These are phyloP conservation scores for Zelonia costaricensis DNA, from an alignment of 208 protist species.

Conservation along the genomic window DNA sequence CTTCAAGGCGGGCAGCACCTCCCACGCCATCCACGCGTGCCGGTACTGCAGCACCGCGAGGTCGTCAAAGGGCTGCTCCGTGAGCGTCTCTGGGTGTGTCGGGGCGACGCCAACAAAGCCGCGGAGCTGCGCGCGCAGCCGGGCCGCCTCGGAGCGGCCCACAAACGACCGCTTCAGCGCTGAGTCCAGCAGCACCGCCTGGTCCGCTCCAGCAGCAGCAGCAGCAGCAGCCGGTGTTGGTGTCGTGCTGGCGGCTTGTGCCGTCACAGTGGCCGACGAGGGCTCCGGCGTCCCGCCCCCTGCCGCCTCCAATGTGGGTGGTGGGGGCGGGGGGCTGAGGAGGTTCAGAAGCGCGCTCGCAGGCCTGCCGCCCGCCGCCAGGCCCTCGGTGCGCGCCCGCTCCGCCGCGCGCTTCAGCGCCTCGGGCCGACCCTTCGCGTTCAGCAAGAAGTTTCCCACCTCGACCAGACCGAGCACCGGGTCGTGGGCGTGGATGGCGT, in stretches of 20 bases:
- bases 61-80: slow-evolving; percentile 40
- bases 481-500: slow-evolving; percentile 26
- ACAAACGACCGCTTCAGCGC: slow-evolving; percentile 17
- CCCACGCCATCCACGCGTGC: slow-evolving; percentile 22
- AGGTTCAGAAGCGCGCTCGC: not conserved
- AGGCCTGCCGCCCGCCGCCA: not conserved
- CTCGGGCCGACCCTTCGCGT: slow-evolving; percentile 10
- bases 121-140: slow-evolving; percentile 24
- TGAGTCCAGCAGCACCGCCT: not conserved
- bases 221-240: too few species aligned
- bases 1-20: slow-evolving; percentile 21
- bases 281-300: too few species aligned
- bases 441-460: slow-evolving; percentile 29
- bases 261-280: not conserved
- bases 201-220: too few species aligned
- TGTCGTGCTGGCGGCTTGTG: too few species aligned
- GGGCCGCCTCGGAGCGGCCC: slow-evolving; percentile 7
- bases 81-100: slow-evolving; percentile 8
- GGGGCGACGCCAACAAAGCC: slow-evolving; percentile 22
- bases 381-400: slow-evolving; percentile 3
- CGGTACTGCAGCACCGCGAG: slow-evolving; percentile 42
- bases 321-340: not conserved
- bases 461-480: slow-evolving; percentile 14
- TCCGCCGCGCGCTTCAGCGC: slow-evolving; percentile 25
- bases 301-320: not conserved